Percentiles rank a stretch among this genome's conserved stretches.
Conservation (phyloP, 2,329 filamentous ascomycete genomes). For the Aspergillus clavatus region DNA sequence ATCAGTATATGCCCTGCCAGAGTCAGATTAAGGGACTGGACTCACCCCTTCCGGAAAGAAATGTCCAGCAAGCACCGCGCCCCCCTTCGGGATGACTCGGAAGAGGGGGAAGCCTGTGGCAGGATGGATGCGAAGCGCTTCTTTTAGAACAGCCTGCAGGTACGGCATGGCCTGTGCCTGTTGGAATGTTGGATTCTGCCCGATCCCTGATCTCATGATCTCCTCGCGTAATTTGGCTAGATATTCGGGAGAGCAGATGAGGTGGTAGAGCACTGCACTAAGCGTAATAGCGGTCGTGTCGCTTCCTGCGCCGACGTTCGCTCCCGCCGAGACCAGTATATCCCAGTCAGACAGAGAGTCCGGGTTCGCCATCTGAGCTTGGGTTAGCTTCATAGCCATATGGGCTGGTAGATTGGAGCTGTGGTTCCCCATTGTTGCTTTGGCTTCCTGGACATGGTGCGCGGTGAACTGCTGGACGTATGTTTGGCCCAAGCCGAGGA, state of each 20-base stretch:
- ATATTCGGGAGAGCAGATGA: conserved; percentile 34
- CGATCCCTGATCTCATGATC: conserved; percentile 28
- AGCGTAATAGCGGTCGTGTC: conserved; percentile 50
- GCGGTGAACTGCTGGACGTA: too few relatives aligned
- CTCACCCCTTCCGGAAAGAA: conserved; percentile 44
- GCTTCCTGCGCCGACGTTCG: conserved; percentile 33
- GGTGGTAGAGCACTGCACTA: conserved; percentile 42
- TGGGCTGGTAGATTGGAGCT: too few relatives aligned
- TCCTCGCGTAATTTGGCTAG: conserved; percentile 29
- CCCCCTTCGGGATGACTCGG: conserved; percentile 45
- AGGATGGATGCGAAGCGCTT: conserved; percentile 49
- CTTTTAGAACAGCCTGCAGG: conserved; percentile 51
- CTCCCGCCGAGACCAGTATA: conserved; percentile 35
- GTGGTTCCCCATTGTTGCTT: too few relatives aligned
- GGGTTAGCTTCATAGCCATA: conserved; percentile 41
- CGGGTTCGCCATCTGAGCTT: conserved; percentile 40
- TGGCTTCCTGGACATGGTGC: too few relatives aligned
- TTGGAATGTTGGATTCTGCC: conserved; percentile 31
- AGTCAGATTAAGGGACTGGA: too few relatives aligned
- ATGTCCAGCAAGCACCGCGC: conserved; percentile 39
- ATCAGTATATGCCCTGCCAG: too few relatives aligned
- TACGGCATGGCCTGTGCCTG: conserved; percentile 46
- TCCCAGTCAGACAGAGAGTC: conserved; percentile 40
- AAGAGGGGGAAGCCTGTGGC: conserved; percentile 48
- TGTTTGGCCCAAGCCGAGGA: too few relatives aligned